Evolutionary conservation across 768 basidiomycete genomes (phyloP), one percentile per base, ranked within the genome.

Genomic region (Scleroderma bovista): DNA sequence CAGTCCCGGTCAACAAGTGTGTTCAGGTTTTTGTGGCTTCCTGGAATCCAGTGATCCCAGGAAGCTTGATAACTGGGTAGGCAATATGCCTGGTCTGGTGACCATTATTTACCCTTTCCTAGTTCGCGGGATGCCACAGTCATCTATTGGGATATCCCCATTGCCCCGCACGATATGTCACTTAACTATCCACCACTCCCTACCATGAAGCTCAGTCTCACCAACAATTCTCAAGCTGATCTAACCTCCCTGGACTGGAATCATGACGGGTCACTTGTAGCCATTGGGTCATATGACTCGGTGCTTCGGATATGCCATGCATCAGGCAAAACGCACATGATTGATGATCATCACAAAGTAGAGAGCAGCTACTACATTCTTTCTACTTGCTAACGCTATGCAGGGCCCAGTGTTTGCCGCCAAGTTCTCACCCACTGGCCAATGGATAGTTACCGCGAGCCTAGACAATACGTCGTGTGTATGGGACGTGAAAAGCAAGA

Each of bases 401-500:
- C 66, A 90, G 86, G 88, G 82, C 48, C 85, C 88, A 26, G 83
- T 92, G 63, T 91, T 92, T 60, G 79, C 88, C 38, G 77, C 81
- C 40, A 78, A 80, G 48, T 93, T 92, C 59, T 92, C 88, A 12
- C 79, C 74, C 52, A 76, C 78, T 32, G 87, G 89, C 6, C 75
- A 76, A 45, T 86, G 83, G 80, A 71, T 93, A 45, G 66, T 84
- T 39, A 84, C 86, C 10, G 88, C 84, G 2, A 89, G 90, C 64
- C 61, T 90, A 46, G 90, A 93, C 61, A 80, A 81, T 8, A 85
- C 83, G 2, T 75, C 83, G 5, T 88, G 87, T 58, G 73, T 92
- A 8, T 93, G 89, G 88, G 80, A 92, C 60, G 75, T 90, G 13
- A 68, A 73, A 47, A 77, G 75, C 53, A 83, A 81, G 60, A 71